Evolutionary conservation across 148 eudicot species (phyloP), one percentile per base, ranked within the genome.

Genomic region (Rhododendron molle): DNA sequence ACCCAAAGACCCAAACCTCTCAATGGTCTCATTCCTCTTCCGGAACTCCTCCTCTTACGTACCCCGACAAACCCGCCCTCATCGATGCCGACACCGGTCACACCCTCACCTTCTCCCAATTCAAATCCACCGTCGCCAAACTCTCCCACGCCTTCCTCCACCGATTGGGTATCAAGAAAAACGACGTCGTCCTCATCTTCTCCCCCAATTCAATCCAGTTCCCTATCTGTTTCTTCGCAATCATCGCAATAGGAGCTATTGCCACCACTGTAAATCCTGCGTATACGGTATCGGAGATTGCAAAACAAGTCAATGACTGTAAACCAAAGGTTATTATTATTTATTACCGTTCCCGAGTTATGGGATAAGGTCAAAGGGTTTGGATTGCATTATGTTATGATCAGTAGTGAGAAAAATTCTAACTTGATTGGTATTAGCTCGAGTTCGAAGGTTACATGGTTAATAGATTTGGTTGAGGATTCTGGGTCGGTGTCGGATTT

Each of bases 171-270:
- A 86, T 93, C 87, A 81, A 74, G 85, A 91, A 91, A 83, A 87
- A 89, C 38, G 88, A 93, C 82, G 95, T 91, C 54, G 98, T 94
- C 34, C 90, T 93, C 52, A 90, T 94, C 43, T 84, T 90, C 32
- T 91, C 96, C 34, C 98, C 98, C 9, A 94, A 94, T 86, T 93
- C 94, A 1, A 87, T 93, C 86, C 89, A 90, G 7, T 93, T 87
- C 78, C 94, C 93, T 0, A 15, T 93, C 36, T 86, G 85, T 58
- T 93, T 93, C 85, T 88, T 90, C 52, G 93, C 92, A 4, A 81
- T 92, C 80, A 73, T 91, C 43, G 94, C 94, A 16, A 46, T 88
- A 11, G 96, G 95, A 28, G 94, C 92, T 28, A 87, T 95, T 40
- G 96, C 92, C 4, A 90, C 93, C 49, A 94, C 98, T 38, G 93